Evolutionary conservation across 805 yeast species (phyloP), one percentile per base, ranked within the genome.

Genomic region (Yarrowia bubula): DNA sequence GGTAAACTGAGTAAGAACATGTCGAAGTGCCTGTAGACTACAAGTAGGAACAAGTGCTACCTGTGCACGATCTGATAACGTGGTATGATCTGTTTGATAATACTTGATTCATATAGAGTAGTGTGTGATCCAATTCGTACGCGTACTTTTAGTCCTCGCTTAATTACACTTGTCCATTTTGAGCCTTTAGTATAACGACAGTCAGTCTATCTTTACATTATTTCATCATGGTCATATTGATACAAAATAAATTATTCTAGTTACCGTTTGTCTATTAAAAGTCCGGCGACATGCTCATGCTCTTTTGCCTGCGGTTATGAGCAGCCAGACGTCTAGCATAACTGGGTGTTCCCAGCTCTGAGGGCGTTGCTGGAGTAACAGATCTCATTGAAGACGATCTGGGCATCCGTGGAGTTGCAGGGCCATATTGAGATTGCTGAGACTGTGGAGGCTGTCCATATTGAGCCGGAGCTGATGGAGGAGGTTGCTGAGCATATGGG

Each of bases 251-350:
- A 46, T 46, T 46, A 46, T 31, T 46, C 51, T 46, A 46, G 22
- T 18, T 41, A 22, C 14, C 10, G 7, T 15, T 39, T 7, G 8
- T 39, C 15, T n/a, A 4, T 13, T 28, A 55, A 17, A 55, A 55
- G 31, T 55, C 61, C 13, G 61, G 61, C 7, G 47, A 39, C 61
- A 55, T 31, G 38, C 61, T 55, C 61, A 55, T 38, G 11, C 61
- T 55, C 47, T 55, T 55, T 33, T 55, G 61, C 46, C 61, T 13
- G 15, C 61, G 35, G 32, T 55, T 55, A 31, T 55, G 61, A 13
- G 61, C 61, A 10, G 61, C 61, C 15, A 55, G 31, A 3, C 61
- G 37, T 39, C 61, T 13, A 4, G 61, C 61, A 18, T 55, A 55
- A 8, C 61, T 55, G 4, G 61, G 61, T 5, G 61, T 55, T 8